phyloP scores from a whole-genome alignment of 1,284 basidiomycete genomes.

The Ustilago bromivora region DNA sequence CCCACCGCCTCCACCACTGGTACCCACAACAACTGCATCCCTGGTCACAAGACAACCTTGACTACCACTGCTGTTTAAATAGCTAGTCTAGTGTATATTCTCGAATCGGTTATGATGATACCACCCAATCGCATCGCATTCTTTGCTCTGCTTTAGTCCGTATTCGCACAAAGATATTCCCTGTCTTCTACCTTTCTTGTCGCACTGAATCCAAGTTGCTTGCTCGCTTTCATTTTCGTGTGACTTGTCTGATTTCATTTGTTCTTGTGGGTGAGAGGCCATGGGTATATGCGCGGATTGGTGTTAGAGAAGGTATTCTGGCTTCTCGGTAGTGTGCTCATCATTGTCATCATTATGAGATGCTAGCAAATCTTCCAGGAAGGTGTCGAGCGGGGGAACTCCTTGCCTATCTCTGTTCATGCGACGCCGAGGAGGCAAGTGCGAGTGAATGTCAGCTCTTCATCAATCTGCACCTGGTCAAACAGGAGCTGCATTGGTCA shows the following conservation, averaged over 20 bases:
- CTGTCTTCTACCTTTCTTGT: neutral
- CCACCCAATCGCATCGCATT: slow-evolving; percentile 11
- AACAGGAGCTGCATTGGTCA: neutral
- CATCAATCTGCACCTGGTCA: neutral
- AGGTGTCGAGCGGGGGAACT: slow-evolving; percentile 40
- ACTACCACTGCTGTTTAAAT: slow-evolving; percentile 29
- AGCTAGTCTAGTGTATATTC: neutral
- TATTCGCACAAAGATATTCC: slow-evolving; percentile 14
- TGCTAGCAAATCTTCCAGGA: slow-evolving; percentile 28
- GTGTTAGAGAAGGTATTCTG: neutral
- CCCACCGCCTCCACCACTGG: slow-evolving; percentile 7
- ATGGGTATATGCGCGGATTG: slow-evolving; percentile 8
- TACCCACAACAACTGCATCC: neutral
- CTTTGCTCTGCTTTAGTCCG: neutral
- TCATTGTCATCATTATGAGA: neutral
- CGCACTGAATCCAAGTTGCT: neutral
- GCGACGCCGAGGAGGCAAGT: neutral
- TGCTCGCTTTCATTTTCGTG: neutral
- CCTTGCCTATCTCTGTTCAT: slow-evolving; percentile 47
- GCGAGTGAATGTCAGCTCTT: slow-evolving; percentile 14
- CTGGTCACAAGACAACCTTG: slow-evolving; percentile 8
- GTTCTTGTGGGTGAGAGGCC: neutral
- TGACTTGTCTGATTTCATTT: neutral
- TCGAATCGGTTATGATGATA: slow-evolving; percentile 16
- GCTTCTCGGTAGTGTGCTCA: neutral